These are phyloP conservation scores for Beauveria pseudobassiana DNA, from an alignment of 2,329 filamentous ascomycete genomes.

Conservation along the genomic window DNA sequence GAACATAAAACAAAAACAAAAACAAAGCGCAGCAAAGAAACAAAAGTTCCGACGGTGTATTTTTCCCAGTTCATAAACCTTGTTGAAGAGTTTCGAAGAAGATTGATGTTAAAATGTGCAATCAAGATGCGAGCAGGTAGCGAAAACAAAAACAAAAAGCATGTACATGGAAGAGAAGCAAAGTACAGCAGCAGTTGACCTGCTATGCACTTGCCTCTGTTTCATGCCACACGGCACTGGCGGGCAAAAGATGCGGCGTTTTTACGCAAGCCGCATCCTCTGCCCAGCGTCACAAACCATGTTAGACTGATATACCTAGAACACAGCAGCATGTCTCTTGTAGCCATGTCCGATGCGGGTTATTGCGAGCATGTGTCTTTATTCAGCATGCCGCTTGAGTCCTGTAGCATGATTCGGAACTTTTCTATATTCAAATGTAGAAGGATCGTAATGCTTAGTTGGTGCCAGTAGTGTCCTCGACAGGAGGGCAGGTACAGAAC, in stretches of 20 bases:
- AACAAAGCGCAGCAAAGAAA: not conserved
- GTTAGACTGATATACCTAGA: not conserved
- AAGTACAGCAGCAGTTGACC: not conserved
- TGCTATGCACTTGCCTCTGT: not conserved
- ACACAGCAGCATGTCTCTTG: not conserved
- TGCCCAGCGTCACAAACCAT: not conserved
- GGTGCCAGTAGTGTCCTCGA: constrained; percentile 51
- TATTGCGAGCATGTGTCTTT: constrained; percentile 11
- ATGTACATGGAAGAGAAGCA: not conserved
- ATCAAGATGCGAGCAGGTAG: constrained; percentile 2
- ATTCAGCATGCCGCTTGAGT: constrained; percentile 12
- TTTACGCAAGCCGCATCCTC: not conserved
- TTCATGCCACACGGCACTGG: not conserved
- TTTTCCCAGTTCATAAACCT: constrained; percentile 6
- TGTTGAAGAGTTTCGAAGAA: constrained; percentile 11
- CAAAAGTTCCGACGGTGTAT: constrained; percentile 2
- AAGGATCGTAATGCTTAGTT: constrained; percentile 6
- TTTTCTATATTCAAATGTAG: constrained; percentile 12
- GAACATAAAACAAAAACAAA: constrained; percentile 11
- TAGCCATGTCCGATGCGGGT: constrained; percentile 5
- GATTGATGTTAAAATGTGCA: constrained; percentile 3
- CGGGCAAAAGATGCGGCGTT: not conserved
- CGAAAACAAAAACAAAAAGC: not conserved
- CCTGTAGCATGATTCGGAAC: constrained; percentile 3
- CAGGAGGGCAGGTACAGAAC: constrained; percentile 88